Percentiles rank a stretch among this genome's conserved stretches.
These are phyloP conservation scores for Trichopus zeylanicus DNA, from an alignment of 116 monocot genomes.

Conservation along the genomic window DNA sequence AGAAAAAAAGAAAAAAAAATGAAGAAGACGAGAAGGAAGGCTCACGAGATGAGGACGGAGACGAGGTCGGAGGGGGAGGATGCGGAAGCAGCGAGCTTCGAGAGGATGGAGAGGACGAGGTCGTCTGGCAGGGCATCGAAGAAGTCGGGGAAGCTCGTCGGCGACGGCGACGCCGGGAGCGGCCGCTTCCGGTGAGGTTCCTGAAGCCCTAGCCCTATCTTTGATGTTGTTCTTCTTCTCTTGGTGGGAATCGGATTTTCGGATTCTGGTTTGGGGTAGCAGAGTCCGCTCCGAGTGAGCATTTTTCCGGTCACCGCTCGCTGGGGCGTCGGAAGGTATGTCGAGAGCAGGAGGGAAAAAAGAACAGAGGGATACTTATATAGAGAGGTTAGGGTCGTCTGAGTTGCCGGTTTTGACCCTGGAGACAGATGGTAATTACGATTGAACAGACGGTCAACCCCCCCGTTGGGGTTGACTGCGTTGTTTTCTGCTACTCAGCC, in stretches of 20 bases:
- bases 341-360: too few relatives aligned
- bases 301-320: too few relatives aligned
- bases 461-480: too few relatives aligned
- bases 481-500: too few relatives aligned
- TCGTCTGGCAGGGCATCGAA: conserved; percentile 32
- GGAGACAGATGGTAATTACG: too few relatives aligned
- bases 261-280: background rate
- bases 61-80: conserved; percentile 23
- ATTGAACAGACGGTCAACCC: too few relatives aligned
- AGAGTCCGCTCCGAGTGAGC: background rate
- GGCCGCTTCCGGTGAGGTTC: conserved; percentile 1
- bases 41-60: conserved; percentile 24
- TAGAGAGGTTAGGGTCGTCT: too few relatives aligned
- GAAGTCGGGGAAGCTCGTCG: background rate
- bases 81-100: conserved; percentile 25
- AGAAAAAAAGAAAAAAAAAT: background rate
- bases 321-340: too few relatives aligned
- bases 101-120: conserved; percentile 28
- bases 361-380: too few relatives aligned
- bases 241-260: background rate
- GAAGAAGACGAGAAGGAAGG: background rate
- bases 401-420: too few relatives aligned
- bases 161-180: background rate
- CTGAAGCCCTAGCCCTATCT: background rate
- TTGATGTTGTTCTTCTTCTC: background rate